Conservation (phyloP, 495 filamentous ascomycete species). For the Lophiotrema nucula region DNA sequence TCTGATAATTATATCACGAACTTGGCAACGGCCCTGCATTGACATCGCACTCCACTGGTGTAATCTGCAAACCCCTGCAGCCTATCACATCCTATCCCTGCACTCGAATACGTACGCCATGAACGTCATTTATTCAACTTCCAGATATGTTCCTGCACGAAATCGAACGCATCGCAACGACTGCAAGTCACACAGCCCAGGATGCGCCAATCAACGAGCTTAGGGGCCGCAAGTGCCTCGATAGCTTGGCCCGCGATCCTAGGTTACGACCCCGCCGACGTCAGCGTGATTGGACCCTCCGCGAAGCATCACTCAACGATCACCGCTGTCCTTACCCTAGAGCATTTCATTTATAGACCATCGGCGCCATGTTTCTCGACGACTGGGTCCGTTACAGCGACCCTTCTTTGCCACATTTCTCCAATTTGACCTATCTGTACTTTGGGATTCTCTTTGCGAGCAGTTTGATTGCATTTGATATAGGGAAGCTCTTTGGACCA, state of each 20-base stretch:
- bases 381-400: neutral
- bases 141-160: no score
- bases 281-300: neutral
- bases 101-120: neutral
- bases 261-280: neutral
- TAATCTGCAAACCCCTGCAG: no score
- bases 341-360: neutral
- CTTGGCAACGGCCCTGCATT: no score
- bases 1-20: no score
- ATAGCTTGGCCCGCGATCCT: neutral
- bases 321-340: neutral
- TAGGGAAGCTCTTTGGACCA: neutral
- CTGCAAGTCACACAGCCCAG: neutral
- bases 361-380: neutral
- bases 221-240: neutral
- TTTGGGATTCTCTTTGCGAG: neutral
- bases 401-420: constrained; percentile 7
- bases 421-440: constrained; percentile 3
- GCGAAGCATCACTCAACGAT: neutral
- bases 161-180: neutral
- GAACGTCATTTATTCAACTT: neutral
- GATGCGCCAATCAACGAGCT: neutral
- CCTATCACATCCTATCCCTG: no score
- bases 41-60: no score
- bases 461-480: neutral